Percentiles rank a stretch among this genome's conserved stretches.
Conservation (phyloP, 257 asterid species). For the Paulownia fortunei region DNA sequence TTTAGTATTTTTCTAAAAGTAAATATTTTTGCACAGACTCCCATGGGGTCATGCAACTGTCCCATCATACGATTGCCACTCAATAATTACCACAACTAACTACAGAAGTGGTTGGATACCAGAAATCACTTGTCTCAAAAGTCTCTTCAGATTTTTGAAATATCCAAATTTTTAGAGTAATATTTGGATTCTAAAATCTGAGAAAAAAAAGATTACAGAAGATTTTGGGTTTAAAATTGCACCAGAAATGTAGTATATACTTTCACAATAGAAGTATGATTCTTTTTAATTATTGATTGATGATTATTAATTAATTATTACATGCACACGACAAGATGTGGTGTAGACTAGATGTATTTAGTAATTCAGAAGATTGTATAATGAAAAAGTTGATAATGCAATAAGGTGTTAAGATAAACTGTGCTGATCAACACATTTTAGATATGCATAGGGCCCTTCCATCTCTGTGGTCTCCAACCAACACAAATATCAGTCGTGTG, state of each 20-base stretch:
- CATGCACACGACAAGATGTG: neutral
- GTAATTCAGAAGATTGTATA: neutral
- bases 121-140: neutral
- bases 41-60: neutral
- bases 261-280: too few species aligned
- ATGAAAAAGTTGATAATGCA: neutral
- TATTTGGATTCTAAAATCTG: too few species aligned
- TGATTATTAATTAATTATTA: too few species aligned
- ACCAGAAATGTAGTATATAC: too few species aligned
- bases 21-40: too few species aligned
- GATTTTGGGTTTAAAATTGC: too few species aligned
- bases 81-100: neutral
- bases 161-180: too few species aligned
- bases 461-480: neutral
- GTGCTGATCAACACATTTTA: neutral
- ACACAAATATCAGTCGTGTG: neutral
- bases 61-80: neutral
- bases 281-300: too few species aligned
- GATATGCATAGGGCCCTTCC: neutral
- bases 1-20: too few species aligned
- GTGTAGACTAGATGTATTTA: neutral
- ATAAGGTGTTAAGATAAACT: neutral
- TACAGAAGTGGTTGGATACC: neutral
- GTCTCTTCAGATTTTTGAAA: neutral
- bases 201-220: too few species aligned